Conservation (phyloP, 345 rosid genomes). For the Clarkia xantiana region DNA sequence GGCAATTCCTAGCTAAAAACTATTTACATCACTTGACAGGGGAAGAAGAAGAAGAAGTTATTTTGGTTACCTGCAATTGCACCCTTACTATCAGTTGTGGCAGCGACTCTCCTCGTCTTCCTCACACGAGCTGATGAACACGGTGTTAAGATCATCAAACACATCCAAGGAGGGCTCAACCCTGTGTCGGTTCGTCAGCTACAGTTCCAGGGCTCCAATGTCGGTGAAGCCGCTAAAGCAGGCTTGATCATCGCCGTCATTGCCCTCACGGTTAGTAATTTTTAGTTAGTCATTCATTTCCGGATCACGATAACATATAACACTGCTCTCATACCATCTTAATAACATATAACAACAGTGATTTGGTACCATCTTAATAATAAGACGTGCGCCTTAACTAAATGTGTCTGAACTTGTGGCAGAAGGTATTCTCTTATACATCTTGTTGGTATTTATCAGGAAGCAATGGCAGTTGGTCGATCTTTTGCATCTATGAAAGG, state of each 20-base stretch:
- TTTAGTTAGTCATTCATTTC: constrained; percentile 1
- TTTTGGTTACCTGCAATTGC: constrained; percentile 89
- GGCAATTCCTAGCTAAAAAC: no score
- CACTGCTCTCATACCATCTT: no score
- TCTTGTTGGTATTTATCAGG: constrained; percentile 20
- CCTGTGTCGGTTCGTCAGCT: constrained; percentile 55
- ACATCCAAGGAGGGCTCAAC: constrained; percentile 67
- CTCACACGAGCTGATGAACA: constrained; percentile 72
- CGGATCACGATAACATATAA: no score
- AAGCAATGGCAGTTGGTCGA: constrained; percentile 80
- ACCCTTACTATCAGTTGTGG: constrained; percentile 53
- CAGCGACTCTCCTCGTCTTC: constrained; percentile 58
- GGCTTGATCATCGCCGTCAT: constrained; percentile 49
- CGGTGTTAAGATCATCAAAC: constrained; percentile 66
- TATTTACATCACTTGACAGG: constrained; percentile 21
- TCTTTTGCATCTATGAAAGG: constrained; percentile 74
- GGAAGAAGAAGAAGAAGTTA: constrained; percentile 49
- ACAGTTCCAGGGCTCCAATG: constrained; percentile 37
- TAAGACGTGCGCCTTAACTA: no score
- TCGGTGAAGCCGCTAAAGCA: constrained; percentile 54
- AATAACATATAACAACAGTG: no score
- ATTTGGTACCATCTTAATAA: no score
- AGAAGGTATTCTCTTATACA: no score
- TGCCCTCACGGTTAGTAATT: constrained; percentile 61
- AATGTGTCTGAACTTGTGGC: no score